Evolutionary conservation across 2,329 filamentous ascomycete genomes (phyloP).

Genomic region (Anthostomella pinea): DNA sequence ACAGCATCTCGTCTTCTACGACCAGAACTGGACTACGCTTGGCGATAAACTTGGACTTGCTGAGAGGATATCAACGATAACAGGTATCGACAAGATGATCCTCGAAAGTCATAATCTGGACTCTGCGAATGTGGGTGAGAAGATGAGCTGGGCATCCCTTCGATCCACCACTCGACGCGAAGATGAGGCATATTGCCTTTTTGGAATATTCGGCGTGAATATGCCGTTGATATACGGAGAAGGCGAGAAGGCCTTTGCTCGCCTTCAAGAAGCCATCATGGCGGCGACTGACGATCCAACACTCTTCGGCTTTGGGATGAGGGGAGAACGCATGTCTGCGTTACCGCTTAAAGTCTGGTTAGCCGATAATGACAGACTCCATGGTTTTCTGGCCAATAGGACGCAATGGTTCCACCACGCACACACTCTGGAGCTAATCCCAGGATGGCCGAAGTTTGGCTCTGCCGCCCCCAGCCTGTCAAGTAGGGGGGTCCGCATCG

Average conservation of each 20-base stretch:
- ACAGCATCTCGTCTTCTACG: too few relatives aligned
- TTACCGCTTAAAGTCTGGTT: neutral
- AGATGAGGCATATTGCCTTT: conserved; percentile 3
- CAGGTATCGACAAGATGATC: neutral
- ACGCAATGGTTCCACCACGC: neutral
- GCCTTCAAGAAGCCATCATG: neutral
- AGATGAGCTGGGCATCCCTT: too few relatives aligned
- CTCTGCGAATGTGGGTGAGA: too few relatives aligned
- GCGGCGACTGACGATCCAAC: too few relatives aligned
- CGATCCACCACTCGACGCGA: too few relatives aligned
- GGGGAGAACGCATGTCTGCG: neutral
- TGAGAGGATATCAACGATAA: neutral
- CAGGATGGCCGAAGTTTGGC: neutral
- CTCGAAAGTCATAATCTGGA: too few relatives aligned
- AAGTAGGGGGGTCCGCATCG: neutral
- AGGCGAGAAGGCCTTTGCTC: neutral
- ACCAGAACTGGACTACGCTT: too few relatives aligned
- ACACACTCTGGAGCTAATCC: neutral
- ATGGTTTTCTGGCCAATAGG: neutral
- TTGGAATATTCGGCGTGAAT: conserved; percentile 1
- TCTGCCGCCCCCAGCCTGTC: neutral
- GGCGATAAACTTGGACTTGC: too few relatives aligned
- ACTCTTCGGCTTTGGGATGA: neutral
- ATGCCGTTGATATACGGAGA: conserved; percentile 3
- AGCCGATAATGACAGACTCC: neutral